phyloP scores from a whole-genome alignment of 306 rosid genomes.

The Quercus cerris region DNA sequence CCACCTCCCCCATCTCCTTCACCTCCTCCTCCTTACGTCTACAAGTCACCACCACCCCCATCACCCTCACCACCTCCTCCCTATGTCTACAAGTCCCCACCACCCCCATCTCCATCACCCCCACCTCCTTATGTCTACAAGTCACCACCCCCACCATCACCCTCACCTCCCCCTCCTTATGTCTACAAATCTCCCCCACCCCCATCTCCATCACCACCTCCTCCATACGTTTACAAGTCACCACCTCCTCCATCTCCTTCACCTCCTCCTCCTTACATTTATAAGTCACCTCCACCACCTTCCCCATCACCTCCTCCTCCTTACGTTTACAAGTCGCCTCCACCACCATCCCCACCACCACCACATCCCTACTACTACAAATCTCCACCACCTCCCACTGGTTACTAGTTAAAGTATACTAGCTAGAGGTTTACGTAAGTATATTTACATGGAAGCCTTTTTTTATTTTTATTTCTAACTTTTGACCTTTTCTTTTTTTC shows the following conservation, averaged over 20 bases:
- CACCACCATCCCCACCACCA: neutral
- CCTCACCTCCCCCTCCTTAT: neutral
- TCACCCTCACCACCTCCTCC: neutral
- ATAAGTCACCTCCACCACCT: neutral
- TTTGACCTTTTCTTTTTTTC: neutral
- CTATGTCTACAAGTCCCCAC: neutral
- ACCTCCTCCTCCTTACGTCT: neutral
- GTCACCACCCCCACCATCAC: neutral
- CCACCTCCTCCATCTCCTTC: neutral
- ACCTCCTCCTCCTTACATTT: neutral
- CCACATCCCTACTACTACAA: neutral
- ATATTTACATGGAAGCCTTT: neutral
- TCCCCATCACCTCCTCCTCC: neutral
- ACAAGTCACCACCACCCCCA: neutral
- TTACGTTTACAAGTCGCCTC: neutral
- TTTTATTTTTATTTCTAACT: neutral
- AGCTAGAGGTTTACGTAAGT: slow-evolving; percentile 4
- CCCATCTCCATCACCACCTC: neutral
- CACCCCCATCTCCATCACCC: neutral
- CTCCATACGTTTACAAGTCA: neutral
- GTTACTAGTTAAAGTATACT: neutral
- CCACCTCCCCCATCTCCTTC: neutral
- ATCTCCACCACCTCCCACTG: neutral
- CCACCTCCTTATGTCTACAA: neutral
- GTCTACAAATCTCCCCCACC: neutral